Percentiles rank a stretch among this genome's conserved stretches.
Evolutionary conservation across 139 green algal genomes (phyloP).

Genomic region (Gonium pectorale): DNA sequence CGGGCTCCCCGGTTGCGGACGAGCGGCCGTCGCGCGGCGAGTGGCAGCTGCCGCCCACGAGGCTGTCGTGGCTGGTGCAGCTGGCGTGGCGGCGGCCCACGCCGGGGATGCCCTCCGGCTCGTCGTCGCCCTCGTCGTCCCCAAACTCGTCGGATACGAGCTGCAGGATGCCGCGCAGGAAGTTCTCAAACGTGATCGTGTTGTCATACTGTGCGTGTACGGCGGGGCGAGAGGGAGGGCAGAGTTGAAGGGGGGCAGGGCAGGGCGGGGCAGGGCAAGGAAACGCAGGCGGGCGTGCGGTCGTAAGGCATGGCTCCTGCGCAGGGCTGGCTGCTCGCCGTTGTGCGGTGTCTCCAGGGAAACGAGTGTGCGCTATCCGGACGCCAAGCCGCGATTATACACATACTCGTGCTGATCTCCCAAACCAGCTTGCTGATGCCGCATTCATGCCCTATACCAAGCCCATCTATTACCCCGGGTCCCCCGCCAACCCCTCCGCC

Average conservation of each 20-base stretch:
- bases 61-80: neutral
- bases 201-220: slow-evolving; percentile 20
- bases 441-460: no score
- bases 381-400: no score
- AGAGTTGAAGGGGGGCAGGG: neutral
- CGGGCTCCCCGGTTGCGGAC: no score
- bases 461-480: neutral
- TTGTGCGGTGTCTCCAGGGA: no score
- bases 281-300: no score
- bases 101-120: neutral
- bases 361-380: no score
- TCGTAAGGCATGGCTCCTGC: no score
- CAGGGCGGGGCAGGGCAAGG: neutral
- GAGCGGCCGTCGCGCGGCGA: no score
- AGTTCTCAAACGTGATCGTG: slow-evolving; percentile 42
- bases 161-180: slow-evolving; percentile 41
- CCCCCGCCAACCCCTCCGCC: neutral
- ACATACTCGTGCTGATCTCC: no score
- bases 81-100: neutral
- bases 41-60: neutral
- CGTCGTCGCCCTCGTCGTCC: neutral
- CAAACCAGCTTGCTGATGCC: no score
- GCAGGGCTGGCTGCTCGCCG: no score
- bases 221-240: neutral
- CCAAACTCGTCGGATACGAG: slow-evolving; percentile 33